A percentile compares a stretch with the other conserved stretches of the same genome.
Evolutionary conservation across 2,329 filamentous ascomycete genomes (phyloP).

Genomic region (Cladosporium sp.): DNA sequence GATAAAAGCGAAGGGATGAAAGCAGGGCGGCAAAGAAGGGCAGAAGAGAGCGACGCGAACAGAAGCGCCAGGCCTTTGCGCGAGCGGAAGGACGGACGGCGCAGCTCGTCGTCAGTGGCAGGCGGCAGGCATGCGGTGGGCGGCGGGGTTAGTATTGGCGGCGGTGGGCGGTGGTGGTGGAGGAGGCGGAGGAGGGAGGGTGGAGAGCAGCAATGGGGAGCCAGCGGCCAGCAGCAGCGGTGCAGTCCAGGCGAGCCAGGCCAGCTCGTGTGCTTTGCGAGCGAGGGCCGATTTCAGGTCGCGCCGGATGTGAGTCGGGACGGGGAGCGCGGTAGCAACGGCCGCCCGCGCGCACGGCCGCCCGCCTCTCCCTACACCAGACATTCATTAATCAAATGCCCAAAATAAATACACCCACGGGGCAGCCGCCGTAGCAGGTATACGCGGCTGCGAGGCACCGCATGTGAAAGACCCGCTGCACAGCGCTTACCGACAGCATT

Average conservation of each 20-base stretch:
- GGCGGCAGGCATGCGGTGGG: conserved; percentile 16
- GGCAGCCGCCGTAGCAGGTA: too few species aligned
- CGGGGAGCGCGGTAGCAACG: background rate
- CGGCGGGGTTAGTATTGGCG: conserved; percentile 11
- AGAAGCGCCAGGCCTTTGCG: conserved; percentile 10
- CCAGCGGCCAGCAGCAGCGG: background rate
- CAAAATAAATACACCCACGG: too few species aligned
- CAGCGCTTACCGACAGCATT: too few species aligned
- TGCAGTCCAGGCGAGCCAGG: background rate
- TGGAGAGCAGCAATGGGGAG: background rate
- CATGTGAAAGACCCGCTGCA: too few species aligned
- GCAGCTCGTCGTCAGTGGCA: conserved; percentile 18
- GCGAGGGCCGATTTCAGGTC: conserved; percentile 1
- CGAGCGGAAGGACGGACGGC: conserved; percentile 15
- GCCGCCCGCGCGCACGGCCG: background rate
- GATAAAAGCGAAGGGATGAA: conserved; percentile 7
- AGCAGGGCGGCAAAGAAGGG: conserved; percentile 9
- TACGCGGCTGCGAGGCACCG: too few species aligned
- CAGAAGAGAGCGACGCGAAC: conserved; percentile 12
- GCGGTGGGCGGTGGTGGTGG: conserved; percentile 7
- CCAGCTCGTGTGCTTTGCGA: conserved; percentile 9
- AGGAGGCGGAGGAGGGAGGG: conserved; percentile 3
- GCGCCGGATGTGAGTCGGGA: background rate
- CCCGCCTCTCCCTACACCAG: background rate
- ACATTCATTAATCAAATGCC: too few species aligned